Percentiles rank a stretch among this genome's conserved stretches.
phyloP scores from a whole-genome alignment of 176 grass and related monocot species.

The Dactylis glomerata region DNA sequence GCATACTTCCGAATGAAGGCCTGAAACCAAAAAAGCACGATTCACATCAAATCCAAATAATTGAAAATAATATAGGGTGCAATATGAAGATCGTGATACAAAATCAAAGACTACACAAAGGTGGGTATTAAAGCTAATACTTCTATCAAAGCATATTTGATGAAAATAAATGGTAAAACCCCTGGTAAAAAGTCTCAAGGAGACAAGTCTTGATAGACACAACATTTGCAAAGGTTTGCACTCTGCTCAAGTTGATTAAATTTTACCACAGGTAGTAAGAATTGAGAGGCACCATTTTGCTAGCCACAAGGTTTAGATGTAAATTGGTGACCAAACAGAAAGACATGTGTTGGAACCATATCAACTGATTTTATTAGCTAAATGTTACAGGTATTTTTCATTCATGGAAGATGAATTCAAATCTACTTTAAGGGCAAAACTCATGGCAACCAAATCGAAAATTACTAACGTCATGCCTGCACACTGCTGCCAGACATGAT shows the following conservation, averaged over 20 bases:
- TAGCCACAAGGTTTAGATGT: neutral
- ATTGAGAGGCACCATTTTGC: neutral
- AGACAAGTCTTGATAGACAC: neutral
- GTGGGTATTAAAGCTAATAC: neutral
- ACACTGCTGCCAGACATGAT: too few species aligned
- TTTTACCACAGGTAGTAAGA: neutral
- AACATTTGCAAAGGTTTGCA: neutral
- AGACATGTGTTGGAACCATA: neutral
- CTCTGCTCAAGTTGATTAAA: neutral
- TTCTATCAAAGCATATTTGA: neutral
- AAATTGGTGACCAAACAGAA: neutral
- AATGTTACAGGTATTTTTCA: neutral
- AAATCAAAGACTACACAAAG: neutral
- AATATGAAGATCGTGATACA: neutral
- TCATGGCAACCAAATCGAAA: neutral
- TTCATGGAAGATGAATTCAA: neutral
- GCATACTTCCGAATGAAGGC: slow-evolving; percentile 87
- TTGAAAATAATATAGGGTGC: neutral
- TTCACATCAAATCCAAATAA: neutral
- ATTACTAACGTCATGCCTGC: too few species aligned
- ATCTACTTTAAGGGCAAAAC: neutral
- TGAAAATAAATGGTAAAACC: neutral
- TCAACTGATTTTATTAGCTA: neutral
- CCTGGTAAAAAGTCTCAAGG: neutral
- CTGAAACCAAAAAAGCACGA: slow-evolving; percentile 26